phyloP scores from a whole-genome alignment of 192 early-diverging fungal genomes.

The Entomortierella lignicola region DNA sequence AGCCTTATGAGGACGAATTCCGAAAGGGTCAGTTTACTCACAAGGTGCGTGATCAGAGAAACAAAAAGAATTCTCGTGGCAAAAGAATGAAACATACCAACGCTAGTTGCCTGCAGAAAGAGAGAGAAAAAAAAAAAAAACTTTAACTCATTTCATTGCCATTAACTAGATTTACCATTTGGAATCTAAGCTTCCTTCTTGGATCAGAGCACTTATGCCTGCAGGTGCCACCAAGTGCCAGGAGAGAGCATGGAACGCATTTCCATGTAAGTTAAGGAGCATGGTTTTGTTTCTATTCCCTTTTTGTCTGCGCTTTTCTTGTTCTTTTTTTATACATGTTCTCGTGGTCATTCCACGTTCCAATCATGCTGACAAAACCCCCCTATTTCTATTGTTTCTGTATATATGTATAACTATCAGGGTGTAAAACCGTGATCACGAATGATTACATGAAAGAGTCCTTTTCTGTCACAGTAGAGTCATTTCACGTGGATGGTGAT shows the following conservation, averaged over 20 bases:
- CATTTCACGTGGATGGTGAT: slow-evolving; percentile 74
- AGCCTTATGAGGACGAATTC: slow-evolving; percentile 78
- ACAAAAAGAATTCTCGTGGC: neutral
- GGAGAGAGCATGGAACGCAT: slow-evolving; percentile 89
- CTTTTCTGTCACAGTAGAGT: slow-evolving; percentile 80
- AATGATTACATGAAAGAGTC: slow-evolving; percentile 79
- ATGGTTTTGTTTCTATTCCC: slow-evolving; percentile 1
- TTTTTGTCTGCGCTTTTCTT: neutral
- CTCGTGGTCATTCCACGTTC: slow-evolving; percentile 23
- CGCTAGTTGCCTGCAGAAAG: neutral
- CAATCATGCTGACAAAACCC: slow-evolving; percentile 18
- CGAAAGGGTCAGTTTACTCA: slow-evolving; percentile 85
- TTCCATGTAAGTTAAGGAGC: slow-evolving; percentile 65
- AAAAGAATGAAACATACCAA: neutral
- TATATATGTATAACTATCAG: too few relatives aligned
- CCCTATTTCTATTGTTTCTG: neutral
- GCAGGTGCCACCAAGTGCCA: slow-evolving; percentile 74
- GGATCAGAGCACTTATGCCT: slow-evolving; percentile 72
- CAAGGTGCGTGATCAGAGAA: slow-evolving; percentile 65
- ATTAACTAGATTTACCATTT: slow-evolving; percentile 51
- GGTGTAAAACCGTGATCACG: slow-evolving; percentile 45
- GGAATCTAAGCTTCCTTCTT: slow-evolving; percentile 65
- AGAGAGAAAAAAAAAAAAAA: neutral
- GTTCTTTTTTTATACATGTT: slow-evolving; percentile 7
- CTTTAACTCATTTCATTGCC: slow-evolving; percentile 15